Percentiles rank a stretch among this genome's conserved stretches.
Evolutionary conservation across 2,329 filamentous ascomycete species (phyloP).

Genomic region (Aspergillus spinulosporus): DNA sequence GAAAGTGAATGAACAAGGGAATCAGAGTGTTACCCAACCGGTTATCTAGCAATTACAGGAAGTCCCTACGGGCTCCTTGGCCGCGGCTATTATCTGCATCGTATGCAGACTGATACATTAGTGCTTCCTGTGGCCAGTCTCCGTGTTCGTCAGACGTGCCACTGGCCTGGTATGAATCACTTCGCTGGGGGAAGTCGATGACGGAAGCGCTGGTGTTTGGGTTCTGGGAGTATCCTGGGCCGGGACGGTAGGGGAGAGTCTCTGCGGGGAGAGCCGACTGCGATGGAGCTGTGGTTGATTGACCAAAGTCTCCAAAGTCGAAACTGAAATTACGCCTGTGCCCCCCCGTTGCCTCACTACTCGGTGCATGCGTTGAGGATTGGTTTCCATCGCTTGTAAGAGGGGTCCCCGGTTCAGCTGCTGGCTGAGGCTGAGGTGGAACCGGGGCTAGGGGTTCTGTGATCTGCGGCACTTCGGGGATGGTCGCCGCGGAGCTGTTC

Average conservation of each 20-base stretch:
- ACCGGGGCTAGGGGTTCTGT: conserved; percentile 16
- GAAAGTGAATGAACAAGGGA: background rate
- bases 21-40: background rate
- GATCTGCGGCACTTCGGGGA: conserved; percentile 28
- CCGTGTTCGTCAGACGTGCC: conserved; percentile 29
- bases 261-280: conserved; percentile 17
- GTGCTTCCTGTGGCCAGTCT: conserved; percentile 45
- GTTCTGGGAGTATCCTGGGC: conserved; percentile 13
- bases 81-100: conserved; percentile 22
- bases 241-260: conserved; percentile 18
- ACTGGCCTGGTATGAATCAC: conserved; percentile 18
- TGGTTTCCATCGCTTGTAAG: conserved; percentile 16
- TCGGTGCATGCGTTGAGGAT: background rate
- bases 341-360: conserved; percentile 12
- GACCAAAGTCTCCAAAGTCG: conserved; percentile 32
- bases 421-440: conserved; percentile 2
- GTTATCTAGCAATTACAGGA: conserved; percentile 1
- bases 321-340: conserved; percentile 34
- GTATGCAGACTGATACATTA: conserved; percentile 40
- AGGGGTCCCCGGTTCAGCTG: conserved; percentile 11
- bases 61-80: conserved; percentile 23
- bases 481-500: conserved; percentile 14
- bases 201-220: conserved; percentile 28
- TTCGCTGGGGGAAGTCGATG: conserved; percentile 17
- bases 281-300: conserved; percentile 15